Base-by-base conservation (phyloP, 139 green algal genomes). In the Coelastrella sp. region DNA sequence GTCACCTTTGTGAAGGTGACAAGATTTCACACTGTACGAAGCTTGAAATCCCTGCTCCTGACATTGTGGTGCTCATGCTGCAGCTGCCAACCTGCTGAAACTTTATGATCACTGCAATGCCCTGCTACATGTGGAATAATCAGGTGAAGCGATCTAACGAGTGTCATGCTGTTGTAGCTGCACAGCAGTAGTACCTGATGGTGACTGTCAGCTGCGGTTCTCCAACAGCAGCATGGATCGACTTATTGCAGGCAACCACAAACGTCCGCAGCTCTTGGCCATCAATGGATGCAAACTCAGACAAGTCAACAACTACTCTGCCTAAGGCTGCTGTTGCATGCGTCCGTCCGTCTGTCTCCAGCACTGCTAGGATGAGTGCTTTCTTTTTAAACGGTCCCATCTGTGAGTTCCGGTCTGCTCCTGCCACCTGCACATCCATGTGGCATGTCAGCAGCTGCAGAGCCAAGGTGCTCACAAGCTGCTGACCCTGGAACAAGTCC, bases 311-410 rank as follows among this genome's bases (percentile, higher is more conserved):
- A 56, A 96, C 94, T 4, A 96, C 80, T 7, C 94, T 88, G 24
- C 94, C 94, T 10, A 96, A 84, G 8, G 92, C 91, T 58, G 91
- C 91, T 24, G 91, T 95, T 20, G 94, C 92, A 24, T 96, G 91
- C 15, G 91, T 93, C 5, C 91, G 87, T 0, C 91, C 91, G 75
- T 95, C 93, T 60, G 92, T 95, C 88, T 95, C 93, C n/a, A 96
- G 80, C 9, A 97, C 84, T 11, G 94, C 94, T 59, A 97, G 82
- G 60, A 97, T 95, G 25, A 97, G 85, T 89, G 93, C 96, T 76
- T 97, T 97, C 90, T 96, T 96, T 82, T 95, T 95, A 90, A 96
- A 96, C 0, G 94, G 92, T 0, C 94, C 95, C n/a, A 95, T 84
- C 87, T 87, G 78, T 14, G 56, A 75, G 65, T 70, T 79, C 35